Conservation (phyloP, 2,329 filamentous ascomycete species). For the Diaporthe humulicola region DNA sequence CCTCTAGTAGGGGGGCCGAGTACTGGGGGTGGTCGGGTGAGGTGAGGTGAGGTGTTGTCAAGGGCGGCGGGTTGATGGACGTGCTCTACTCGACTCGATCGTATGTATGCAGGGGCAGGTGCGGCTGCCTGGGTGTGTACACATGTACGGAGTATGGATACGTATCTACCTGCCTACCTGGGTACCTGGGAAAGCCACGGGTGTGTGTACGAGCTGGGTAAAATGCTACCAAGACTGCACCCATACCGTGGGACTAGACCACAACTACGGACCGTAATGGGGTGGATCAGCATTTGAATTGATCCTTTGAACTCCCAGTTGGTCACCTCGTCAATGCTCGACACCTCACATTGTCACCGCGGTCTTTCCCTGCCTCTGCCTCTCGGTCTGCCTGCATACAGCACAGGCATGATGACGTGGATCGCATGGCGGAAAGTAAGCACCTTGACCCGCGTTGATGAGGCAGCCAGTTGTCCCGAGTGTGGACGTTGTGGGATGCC, state of each 20-base stretch:
- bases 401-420: constrained; percentile 4
- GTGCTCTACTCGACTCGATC: not conserved
- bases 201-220: not conserved
- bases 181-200: not conserved
- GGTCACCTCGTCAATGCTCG: too few species aligned
- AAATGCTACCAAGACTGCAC: not conserved
- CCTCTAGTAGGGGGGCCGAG: not conserved
- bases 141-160: not conserved
- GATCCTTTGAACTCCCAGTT: not conserved
- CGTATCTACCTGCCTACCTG: not conserved
- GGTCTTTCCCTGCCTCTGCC: not conserved
- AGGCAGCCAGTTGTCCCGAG: not conserved
- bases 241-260: not conserved
- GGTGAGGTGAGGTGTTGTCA: not conserved
- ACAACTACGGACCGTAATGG: not conserved
- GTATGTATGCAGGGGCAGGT: constrained; percentile 4
- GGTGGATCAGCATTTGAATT: not conserved
- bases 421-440: constrained; percentile 5
- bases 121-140: constrained; percentile 1
- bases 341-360: not conserved
- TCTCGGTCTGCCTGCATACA: constrained; percentile 20
- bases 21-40: not conserved
- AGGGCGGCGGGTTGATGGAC: not conserved
- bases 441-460: constrained; percentile 14
- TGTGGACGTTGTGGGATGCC: not conserved